A percentile compares a stretch with the other conserved stretches of the same genome.
Conservation (phyloP, 768 basidiomycete species). For the Leccinum longicurvipes region DNA sequence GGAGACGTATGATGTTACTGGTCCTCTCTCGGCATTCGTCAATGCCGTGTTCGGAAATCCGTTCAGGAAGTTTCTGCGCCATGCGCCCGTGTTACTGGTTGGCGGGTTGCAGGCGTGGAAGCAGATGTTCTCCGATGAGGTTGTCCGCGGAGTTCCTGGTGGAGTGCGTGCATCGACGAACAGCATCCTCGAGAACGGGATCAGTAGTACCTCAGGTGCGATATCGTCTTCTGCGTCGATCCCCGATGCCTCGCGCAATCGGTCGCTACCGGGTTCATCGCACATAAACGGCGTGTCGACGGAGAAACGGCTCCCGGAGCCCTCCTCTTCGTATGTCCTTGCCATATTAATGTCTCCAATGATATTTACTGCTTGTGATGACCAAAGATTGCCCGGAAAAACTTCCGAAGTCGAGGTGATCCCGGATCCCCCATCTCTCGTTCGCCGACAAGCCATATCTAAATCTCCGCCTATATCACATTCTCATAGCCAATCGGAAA, state of each 20-base stretch:
- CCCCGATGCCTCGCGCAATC: conserved; percentile 14
- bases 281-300: conserved; percentile 16
- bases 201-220: conserved; percentile 28
- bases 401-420: conserved; percentile 9
- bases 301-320: conserved; percentile 19
- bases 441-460: conserved; percentile 41
- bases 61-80: conserved; percentile 66
- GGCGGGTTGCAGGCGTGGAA: conserved; percentile 88
- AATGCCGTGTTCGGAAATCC: conserved; percentile 71
- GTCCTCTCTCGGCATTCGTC: conserved; percentile 58
- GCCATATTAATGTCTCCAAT: not conserved
- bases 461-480: conserved; percentile 47
- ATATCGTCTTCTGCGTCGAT: conserved; percentile 16
- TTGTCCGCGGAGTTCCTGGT: conserved; percentile 26
- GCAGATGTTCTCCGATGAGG: conserved; percentile 46
- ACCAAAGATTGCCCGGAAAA: conserved; percentile 17
- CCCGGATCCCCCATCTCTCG: conserved; percentile 14
- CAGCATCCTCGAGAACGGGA: conserved; percentile 24
- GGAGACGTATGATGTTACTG: conserved; percentile 45
- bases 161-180: conserved; percentile 13
- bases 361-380: conserved; percentile 12
- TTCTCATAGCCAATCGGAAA: conserved; percentile 47
- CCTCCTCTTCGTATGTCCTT: conserved; percentile 19
- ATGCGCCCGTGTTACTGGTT: conserved; percentile 77
- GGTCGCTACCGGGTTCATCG: conserved; percentile 5